Evolutionary conservation across 2,329 filamentous ascomycete genomes (phyloP), one percentile per base, ranked within the genome.

Genomic region (Metarhizium sp.): DNA sequence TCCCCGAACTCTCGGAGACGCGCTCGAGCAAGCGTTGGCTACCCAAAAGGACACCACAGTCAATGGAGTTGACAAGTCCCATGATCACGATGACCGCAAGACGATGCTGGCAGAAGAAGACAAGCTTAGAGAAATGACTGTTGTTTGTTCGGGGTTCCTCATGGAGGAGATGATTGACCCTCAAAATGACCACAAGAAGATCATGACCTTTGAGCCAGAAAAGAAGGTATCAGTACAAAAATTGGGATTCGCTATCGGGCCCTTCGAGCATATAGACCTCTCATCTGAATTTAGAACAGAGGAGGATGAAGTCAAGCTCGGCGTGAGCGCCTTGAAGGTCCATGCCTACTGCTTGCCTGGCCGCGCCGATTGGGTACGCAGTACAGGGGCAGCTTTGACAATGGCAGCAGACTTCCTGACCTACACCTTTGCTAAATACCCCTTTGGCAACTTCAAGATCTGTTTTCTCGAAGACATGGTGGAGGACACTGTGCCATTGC

Each of bases 401-500:
- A 84, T 82, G 67, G 90, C 91, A 1, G 85, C 96, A n/a, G 94
- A 99, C 68, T 89, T 88, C 68, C 91, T 97, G 66, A 90, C 89
- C 4, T 82, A 92, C 59, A 88, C 85, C 4, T 97, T 92, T 67
- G 90, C 91, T 30, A 86, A 88, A 25, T 99, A 95, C 67, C 92
- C 94, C 0, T 97, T 94, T 67, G 82, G 88, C 32, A 91, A 88
- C 65, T 97, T 95, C 76, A 95, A 95, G 65, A 74, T 97, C 54
- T 92, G 90, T 62, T 99, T 99, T 63, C 85, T 99, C 18, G 94
- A 99, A 63, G 94, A 99, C 68, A 80, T 94, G 67, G 74, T 86
- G 1, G 77, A 82, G 34, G 88, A 96, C 56, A 87, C 87, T 1
- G 77, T 87, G 20, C 82, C 91, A 18, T 82, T 90, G 8, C 91